A percentile compares a stretch with the other conserved stretches of the same genome.
phyloP scores from a whole-genome alignment of 768 basidiomycete genomes.

The Trametes cinnabarina region DNA sequence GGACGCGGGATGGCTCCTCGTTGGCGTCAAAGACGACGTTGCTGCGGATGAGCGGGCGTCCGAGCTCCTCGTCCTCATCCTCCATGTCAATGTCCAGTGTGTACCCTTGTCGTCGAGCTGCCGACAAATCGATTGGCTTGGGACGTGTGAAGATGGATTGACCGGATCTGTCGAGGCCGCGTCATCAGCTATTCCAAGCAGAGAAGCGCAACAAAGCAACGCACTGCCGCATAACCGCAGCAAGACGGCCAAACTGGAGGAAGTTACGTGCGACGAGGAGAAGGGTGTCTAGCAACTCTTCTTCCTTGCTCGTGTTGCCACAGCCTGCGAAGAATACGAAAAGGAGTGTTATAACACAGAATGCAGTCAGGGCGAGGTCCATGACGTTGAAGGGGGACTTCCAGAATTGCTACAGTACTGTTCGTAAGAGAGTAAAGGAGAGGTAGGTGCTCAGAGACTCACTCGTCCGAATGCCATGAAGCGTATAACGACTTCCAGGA shows the following conservation, averaged over 20 bases:
- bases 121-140: conserved; percentile 80
- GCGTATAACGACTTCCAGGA: conserved; percentile 87
- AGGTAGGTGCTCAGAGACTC: conserved; percentile 30
- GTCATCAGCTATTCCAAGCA: conserved; percentile 1
- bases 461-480: conserved; percentile 93
- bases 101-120: conserved; percentile 63
- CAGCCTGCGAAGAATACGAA: conserved; percentile 89
- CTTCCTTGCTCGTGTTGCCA: conserved; percentile 79
- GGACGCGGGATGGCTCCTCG: conserved; percentile 33
- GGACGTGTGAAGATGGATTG: conserved; percentile 87
- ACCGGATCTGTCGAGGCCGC: conserved; percentile 56
- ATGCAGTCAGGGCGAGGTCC: conserved; percentile 82
- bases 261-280: conserved; percentile 90
- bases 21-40: conserved; percentile 64
- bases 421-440: neutral
- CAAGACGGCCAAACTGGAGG: conserved; percentile 88
- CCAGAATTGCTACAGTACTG: conserved; percentile 82
- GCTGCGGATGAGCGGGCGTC: conserved; percentile 56
- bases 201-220: conserved; percentile 31
- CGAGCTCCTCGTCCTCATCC: conserved; percentile 60
- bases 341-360: conserved; percentile 87
- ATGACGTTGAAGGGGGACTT: conserved; percentile 89
- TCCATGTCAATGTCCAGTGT: conserved; percentile 72
- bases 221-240: conserved; percentile 91
- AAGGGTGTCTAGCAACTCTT: conserved; percentile 91